These are phyloP conservation scores for Leccinum griseonigrum DNA, from an alignment of 1,284 basidiomycete genomes.

Conservation along the genomic window DNA sequence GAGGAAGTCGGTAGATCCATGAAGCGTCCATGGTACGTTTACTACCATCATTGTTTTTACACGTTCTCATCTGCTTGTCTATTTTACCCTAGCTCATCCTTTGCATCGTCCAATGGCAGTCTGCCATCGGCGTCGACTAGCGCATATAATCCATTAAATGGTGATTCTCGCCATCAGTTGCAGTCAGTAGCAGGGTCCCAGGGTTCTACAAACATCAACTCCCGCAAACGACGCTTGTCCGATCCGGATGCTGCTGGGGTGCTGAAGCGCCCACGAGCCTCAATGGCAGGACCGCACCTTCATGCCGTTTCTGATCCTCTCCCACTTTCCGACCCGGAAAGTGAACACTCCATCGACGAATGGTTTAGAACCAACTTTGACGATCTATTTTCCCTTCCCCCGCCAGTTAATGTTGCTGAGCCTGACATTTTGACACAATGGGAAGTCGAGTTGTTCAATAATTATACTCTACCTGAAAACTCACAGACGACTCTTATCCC, in stretches of 20 bases:
- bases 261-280: neutral
- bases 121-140: neutral
- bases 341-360: constrained; percentile 19
- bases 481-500: neutral
- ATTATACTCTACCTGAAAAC: constrained; percentile 13
- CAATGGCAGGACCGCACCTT: neutral
- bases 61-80: neutral
- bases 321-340: constrained; percentile 12
- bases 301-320: constrained; percentile 27
- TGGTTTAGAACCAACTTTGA: constrained; percentile 25
- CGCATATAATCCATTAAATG: neutral
- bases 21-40: neutral
- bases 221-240: neutral
- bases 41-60: neutral
- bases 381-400: constrained; percentile 12
- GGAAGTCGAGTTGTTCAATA: constrained; percentile 25
- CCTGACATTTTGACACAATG: constrained; percentile 14
- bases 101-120: neutral
- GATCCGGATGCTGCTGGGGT: neutral
- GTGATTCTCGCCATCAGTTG: no score
- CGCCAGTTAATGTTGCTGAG: constrained; percentile 7
- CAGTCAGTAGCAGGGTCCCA: no score
- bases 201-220: no score
- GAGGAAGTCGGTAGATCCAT: neutral
- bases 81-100: neutral